phyloP scores from a whole-genome alignment of 2,329 filamentous ascomycete species.

The Diplodia sapinea region DNA sequence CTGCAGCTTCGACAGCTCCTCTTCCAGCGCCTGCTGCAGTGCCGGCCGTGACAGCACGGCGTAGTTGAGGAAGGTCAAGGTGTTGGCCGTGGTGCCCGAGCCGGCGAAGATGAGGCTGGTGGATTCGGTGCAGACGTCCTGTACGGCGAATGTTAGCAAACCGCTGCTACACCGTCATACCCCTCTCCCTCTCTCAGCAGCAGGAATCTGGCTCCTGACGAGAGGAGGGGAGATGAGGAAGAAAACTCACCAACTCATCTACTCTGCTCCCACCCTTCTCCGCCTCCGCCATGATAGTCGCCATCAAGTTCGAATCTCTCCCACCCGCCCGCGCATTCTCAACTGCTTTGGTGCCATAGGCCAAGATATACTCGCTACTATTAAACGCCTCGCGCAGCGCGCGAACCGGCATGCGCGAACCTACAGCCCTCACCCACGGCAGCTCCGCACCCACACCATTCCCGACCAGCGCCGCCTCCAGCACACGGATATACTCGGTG shows the following conservation, averaged over 20 bases:
- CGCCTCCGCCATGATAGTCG: constrained; percentile 37
- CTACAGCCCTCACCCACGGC: constrained; percentile 39
- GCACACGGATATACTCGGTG: constrained; percentile 40
- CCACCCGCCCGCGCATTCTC: constrained; percentile 13
- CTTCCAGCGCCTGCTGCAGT: constrained; percentile 37
- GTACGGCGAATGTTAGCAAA: not conserved
- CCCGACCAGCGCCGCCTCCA: constrained; percentile 40
- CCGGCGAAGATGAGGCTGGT: constrained; percentile 19
- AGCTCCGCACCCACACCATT: constrained; percentile 43
- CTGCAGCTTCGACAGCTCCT: constrained; percentile 37
- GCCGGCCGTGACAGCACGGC: constrained; percentile 31
- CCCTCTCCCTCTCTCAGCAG: too few species aligned
- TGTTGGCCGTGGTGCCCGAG: constrained; percentile 8
- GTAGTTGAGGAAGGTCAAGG: constrained; percentile 32
- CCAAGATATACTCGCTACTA: constrained; percentile 34
- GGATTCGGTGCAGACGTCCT: constrained; percentile 16
- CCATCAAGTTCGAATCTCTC: constrained; percentile 38
- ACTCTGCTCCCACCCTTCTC: constrained; percentile 1
- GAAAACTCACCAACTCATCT: constrained; percentile 3
- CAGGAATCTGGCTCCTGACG: too few species aligned
- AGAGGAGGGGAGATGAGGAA: not conserved
- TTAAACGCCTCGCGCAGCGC: constrained; percentile 35
- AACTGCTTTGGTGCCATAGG: constrained; percentile 38
- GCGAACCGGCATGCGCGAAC: constrained; percentile 36
- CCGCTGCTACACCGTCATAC: too few species aligned